Base-by-base conservation (phyloP, 192 early-diverging fungal species). In the Coemansia sp. region DNA sequence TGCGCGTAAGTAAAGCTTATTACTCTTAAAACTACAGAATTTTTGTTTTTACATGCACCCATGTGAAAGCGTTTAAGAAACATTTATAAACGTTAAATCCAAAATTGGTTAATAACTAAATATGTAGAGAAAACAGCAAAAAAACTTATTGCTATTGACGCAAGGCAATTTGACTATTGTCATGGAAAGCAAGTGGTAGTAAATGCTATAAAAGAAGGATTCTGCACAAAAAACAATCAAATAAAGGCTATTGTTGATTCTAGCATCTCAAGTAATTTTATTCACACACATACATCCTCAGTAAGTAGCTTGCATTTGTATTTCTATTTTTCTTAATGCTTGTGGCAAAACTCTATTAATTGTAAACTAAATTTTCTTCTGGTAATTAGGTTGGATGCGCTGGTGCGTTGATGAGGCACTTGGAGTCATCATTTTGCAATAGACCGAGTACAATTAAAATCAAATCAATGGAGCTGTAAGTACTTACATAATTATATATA, bases 321-420 rank as follows among this genome's bases (percentile, higher is more conserved):
- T 32, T 32, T 32, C 32, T 32, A 32, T 32, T 32, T 32, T 32
- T 32, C 32, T 4, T 32, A 32, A 32, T 32, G 32, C 7, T 54
- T 25, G 51, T 2, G 11, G 4, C 20, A 7, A 54, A 25, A 5
- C n/a, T 16, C n/a, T 16, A 16, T 50, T 25, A 10, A 54, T 54
- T 54, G 2, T 6, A 10, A 54, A 25, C 0, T 25, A 12, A 4
- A 2, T 8, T 22, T 25, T 22, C 51, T 54, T 20, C 8, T 22
- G 11, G 14, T 8, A 22, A 25, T 20, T 81, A 76, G 79, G 44
- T 81, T 42, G 79, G 65, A 25, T 76, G 74, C 20, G 70, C 71
- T 12, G 79, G 79, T 4, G 79, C 74, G 5, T 25, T 81, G 43
- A 46, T 81, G 5, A 65, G 64, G 2, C 58, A 81, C 60, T 49